Percentiles rank a stretch among this genome's conserved stretches.
These are phyloP conservation scores for Cordyceps javanica DNA, from an alignment of 2,329 filamentous ascomycete genomes.

Conservation along the genomic window DNA sequence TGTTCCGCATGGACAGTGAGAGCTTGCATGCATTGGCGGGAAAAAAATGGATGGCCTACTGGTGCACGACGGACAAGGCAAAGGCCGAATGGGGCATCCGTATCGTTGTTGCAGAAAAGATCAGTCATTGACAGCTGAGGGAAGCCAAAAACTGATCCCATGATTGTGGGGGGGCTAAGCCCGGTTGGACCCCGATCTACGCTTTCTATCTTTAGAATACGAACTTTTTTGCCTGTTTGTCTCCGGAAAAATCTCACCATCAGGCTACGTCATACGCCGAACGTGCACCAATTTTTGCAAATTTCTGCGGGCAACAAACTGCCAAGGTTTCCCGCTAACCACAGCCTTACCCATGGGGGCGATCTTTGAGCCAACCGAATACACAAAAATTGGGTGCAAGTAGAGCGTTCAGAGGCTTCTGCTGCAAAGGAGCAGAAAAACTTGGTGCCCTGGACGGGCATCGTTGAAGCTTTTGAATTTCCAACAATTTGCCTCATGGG, in stretches of 20 bases:
- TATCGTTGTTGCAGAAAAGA: not conserved
- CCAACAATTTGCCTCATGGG: too few relatives aligned
- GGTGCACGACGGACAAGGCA: not conserved
- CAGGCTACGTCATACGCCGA: not conserved
- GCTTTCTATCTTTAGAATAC: constrained; percentile 4
- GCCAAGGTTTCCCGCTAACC: not conserved
- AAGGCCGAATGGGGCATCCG: not conserved
- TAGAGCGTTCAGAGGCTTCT: too few relatives aligned
- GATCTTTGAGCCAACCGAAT: too few relatives aligned
- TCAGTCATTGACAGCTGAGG: not conserved
- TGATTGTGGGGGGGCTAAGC: not conserved
- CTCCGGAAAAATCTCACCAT: not conserved
- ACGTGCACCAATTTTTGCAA: not conserved
- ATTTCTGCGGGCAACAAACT: too few relatives aligned
- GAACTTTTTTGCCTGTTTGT: not conserved
- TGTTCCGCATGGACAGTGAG: not conserved
- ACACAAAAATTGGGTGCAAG: too few relatives aligned
- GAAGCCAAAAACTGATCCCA: not conserved
- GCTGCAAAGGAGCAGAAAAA: too few relatives aligned
- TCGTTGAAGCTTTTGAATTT: too few relatives aligned
- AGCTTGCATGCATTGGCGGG: not conserved
- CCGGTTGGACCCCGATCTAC: not conserved
- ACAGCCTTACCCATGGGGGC: not conserved
- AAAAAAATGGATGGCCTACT: not conserved
- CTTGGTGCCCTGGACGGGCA: too few relatives aligned